Percentiles rank a stretch among this genome's conserved stretches.
phyloP scores from a whole-genome alignment of 164 flowering plant genomes.

The Berberis thunbergii region DNA sequence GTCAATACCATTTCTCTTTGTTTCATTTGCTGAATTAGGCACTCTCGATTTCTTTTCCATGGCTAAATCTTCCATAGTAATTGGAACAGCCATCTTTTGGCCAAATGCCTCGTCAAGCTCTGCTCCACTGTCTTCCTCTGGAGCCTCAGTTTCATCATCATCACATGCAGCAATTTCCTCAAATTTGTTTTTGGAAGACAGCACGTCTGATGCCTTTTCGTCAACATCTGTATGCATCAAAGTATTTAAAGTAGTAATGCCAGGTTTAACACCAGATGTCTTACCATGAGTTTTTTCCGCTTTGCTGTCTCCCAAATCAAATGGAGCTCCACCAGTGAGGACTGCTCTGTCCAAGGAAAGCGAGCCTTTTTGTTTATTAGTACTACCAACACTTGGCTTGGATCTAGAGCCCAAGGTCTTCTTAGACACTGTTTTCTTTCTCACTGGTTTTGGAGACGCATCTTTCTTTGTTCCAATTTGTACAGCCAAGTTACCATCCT shows the following conservation, averaged over 20 bases:
- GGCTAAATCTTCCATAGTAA: conserved; percentile 7
- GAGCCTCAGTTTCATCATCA: conserved; percentile 12
- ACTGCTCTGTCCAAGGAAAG: conserved; percentile 15
- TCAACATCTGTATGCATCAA: background rate
- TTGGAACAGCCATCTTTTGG: conserved; percentile 4
- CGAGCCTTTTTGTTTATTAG: conserved; percentile 30
- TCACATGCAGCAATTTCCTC: background rate
- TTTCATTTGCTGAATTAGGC: conserved; percentile 7
- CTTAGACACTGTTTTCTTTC: conserved; percentile 29
- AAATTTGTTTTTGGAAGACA: conserved; percentile 2
- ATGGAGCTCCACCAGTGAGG: conserved; percentile 12
- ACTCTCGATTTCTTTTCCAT: conserved; percentile 6
- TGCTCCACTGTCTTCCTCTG: conserved; percentile 6
- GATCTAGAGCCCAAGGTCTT: conserved; percentile 41
- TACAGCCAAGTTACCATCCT: background rate
- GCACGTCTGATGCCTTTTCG: background rate
- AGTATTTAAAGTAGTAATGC: background rate
- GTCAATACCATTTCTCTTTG: conserved; percentile 11
- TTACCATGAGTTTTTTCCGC: conserved; percentile 9
- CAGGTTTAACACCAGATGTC: conserved; percentile 5
- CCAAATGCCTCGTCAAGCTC: conserved; percentile 5
- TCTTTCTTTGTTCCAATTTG: conserved; percentile 15
- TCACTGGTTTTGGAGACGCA: conserved; percentile 16
- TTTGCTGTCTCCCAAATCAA: conserved; percentile 7
- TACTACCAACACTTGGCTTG: conserved; percentile 17